Percentiles rank a stretch among this genome's conserved stretches.
phyloP scores from a whole-genome alignment of 169 alveolate genomes.

The Eimeria falciformis region DNA sequence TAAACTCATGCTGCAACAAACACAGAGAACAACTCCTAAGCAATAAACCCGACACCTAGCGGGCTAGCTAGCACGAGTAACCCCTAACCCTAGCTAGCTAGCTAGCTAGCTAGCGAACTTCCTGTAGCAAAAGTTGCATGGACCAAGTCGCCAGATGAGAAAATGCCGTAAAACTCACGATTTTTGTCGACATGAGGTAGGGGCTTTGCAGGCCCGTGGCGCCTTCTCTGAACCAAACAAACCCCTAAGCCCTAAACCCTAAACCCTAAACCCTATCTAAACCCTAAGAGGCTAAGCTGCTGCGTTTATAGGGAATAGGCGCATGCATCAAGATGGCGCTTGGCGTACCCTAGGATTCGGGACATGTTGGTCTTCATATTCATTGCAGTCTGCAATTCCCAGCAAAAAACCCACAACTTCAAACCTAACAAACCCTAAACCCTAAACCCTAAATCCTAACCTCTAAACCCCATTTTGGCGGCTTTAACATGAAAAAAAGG shows the following conservation, averaged over 20 bases:
- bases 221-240: slow-evolving; percentile 15
- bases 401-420: not conserved
- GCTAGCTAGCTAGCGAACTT: too few relatives aligned
- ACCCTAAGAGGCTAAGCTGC: not conserved
- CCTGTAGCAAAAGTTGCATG: too few relatives aligned
- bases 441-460: not conserved
- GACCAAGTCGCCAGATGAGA: too few relatives aligned
- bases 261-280: not conserved
- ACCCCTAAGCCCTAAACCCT: not conserved
- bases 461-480: not conserved
- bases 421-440: slow-evolving; percentile 30
- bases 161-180: slow-evolving; percentile 18
- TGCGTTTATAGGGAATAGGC: not conserved
- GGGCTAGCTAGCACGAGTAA: too few relatives aligned
- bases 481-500: too few relatives aligned
- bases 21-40: not conserved
- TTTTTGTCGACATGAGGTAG: slow-evolving; percentile 59
- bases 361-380: slow-evolving; percentile 27
- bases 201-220: slow-evolving; percentile 59
- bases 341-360: slow-evolving; percentile 37
- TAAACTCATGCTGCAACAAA: slow-evolving; percentile 59
- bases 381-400: slow-evolving; percentile 59
- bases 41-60: not conserved
- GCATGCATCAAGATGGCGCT: not conserved
- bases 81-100: too few relatives aligned